Evolutionary conservation across 2,329 filamentous ascomycete species (phyloP).

Genomic region (Aureobasidium lini): DNA sequence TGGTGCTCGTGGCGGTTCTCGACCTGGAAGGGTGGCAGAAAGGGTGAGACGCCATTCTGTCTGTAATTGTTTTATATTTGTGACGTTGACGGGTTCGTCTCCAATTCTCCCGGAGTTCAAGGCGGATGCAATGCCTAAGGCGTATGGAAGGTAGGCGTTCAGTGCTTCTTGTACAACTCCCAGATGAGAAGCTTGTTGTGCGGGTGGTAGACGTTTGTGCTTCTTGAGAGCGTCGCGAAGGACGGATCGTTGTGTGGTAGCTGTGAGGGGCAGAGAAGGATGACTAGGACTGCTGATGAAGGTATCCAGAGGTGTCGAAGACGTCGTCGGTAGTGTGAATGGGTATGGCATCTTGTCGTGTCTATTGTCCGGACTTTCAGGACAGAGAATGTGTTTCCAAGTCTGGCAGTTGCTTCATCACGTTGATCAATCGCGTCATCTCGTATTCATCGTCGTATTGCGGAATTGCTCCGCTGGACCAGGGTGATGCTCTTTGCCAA

Average conservation of each 20-base stretch:
- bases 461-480: background rate
- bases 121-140: conserved; percentile 64
- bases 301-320: conserved; percentile 71
- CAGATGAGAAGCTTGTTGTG: conserved; percentile 64
- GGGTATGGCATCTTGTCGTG: conserved; percentile 72
- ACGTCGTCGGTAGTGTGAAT: conserved; percentile 83
- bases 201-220: conserved; percentile 74
- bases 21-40: conserved; percentile 54
- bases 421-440: background rate
- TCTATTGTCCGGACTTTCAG: background rate
- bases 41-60: conserved; percentile 77
- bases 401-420: background rate
- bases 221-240: conserved; percentile 78
- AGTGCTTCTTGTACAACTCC: conserved; percentile 61
- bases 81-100: conserved; percentile 59
- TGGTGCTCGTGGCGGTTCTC: conserved; percentile 59
- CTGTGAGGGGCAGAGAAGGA: conserved; percentile 75
- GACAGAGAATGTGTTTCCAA: no score
- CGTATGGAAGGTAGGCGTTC: conserved; percentile 73
- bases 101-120: conserved; percentile 31
- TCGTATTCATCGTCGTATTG: background rate
- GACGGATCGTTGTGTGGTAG: conserved; percentile 76
- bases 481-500: no score
- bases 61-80: conserved; percentile 50
- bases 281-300: conserved; percentile 74